These are phyloP conservation scores for Trametes pubescens DNA, from an alignment of 1,284 basidiomycete genomes.

Conservation along the genomic window DNA sequence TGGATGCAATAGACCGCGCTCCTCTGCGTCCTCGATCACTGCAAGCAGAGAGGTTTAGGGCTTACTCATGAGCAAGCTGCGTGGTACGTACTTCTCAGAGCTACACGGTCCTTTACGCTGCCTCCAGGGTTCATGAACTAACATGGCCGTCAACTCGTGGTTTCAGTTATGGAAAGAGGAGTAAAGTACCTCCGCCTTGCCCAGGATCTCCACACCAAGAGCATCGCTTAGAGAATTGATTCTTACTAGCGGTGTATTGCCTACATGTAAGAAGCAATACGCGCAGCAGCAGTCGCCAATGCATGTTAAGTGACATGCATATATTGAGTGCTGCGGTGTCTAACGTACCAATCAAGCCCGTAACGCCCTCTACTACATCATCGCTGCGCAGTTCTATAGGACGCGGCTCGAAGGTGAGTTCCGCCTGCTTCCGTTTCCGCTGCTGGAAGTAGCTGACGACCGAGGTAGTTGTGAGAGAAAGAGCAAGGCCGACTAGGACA, in stretches of 20 bases:
- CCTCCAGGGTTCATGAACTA: slow-evolving; percentile 97
- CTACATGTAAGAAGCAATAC: slow-evolving; percentile 48
- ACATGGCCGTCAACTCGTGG: slow-evolving; percentile 5
- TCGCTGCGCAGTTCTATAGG: slow-evolving; percentile 82
- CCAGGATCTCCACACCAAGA: slow-evolving; percentile 93
- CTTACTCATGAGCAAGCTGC: no score
- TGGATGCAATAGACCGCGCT: slow-evolving; percentile 83
- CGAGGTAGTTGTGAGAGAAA: slow-evolving; percentile 72
- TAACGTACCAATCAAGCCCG: slow-evolving; percentile 81
- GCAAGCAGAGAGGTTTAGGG: background rate
- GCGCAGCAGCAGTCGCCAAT: background rate
- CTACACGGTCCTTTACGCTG: slow-evolving; percentile 97
- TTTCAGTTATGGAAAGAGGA: background rate
- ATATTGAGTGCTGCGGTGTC: background rate
- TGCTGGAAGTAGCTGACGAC: slow-evolving; percentile 58
- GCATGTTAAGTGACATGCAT: background rate
- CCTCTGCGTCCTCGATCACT: slow-evolving; percentile 96
- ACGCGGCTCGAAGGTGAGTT: slow-evolving; percentile 53
- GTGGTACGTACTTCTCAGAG: slow-evolving; percentile 75
- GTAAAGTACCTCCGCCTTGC: slow-evolving; percentile 85
- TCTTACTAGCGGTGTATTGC: slow-evolving; percentile 93
- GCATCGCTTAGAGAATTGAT: slow-evolving; percentile 93
- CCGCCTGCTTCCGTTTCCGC: slow-evolving; percentile 50
- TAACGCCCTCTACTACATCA: slow-evolving; percentile 78
- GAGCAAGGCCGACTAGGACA: slow-evolving; percentile 71